Percentiles rank a stretch among this genome's conserved stretches.
These are phyloP conservation scores for Lasiodiplodia hormozganensis DNA, from an alignment of 2,329 filamentous ascomycete genomes.

Conservation along the genomic window DNA sequence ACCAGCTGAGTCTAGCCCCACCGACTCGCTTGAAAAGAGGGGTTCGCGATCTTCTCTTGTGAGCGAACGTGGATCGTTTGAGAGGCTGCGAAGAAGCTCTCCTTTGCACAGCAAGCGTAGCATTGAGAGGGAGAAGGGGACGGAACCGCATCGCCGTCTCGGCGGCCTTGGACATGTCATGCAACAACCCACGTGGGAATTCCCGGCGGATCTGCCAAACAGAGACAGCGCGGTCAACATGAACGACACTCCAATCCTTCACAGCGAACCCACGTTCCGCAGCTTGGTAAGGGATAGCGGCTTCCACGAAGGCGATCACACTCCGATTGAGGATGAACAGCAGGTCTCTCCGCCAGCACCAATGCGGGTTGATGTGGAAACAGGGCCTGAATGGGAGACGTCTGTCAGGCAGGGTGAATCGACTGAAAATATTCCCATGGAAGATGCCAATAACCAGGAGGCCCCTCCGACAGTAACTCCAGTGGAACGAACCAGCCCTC, in stretches of 20 bases:
- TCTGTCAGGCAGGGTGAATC: slow-evolving; percentile 18
- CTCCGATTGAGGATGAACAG: slow-evolving; percentile 8
- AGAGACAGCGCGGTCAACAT: slow-evolving; percentile 53
- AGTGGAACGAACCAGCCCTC: slow-evolving; percentile 31
- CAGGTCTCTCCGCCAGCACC: not conserved
- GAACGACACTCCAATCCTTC: slow-evolving; percentile 51
- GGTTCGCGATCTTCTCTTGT: slow-evolving; percentile 27
- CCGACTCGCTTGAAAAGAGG: slow-evolving; percentile 36
- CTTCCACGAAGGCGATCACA: slow-evolving; percentile 43
- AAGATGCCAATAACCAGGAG: not conserved
- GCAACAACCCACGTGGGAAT: slow-evolving; percentile 43
- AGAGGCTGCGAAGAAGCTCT: slow-evolving; percentile 1
- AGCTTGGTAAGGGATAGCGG: slow-evolving; percentile 51
- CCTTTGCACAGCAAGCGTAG: not conserved
- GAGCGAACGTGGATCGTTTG: not conserved
- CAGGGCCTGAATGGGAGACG: slow-evolving; percentile 33
- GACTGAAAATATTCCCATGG: not conserved
- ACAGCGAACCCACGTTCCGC: slow-evolving; percentile 38
- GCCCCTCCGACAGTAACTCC: not conserved
- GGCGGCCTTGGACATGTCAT: slow-evolving; percentile 1
- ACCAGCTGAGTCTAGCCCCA: slow-evolving; percentile 33
- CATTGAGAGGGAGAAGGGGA: not conserved
- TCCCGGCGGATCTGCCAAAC: slow-evolving; percentile 37
- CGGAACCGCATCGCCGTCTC: not conserved
- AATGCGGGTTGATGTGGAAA: slow-evolving; percentile 30